Conservation (phyloP, 2,329 filamentous ascomycete genomes). For the Bipolaris gigantea region DNA sequence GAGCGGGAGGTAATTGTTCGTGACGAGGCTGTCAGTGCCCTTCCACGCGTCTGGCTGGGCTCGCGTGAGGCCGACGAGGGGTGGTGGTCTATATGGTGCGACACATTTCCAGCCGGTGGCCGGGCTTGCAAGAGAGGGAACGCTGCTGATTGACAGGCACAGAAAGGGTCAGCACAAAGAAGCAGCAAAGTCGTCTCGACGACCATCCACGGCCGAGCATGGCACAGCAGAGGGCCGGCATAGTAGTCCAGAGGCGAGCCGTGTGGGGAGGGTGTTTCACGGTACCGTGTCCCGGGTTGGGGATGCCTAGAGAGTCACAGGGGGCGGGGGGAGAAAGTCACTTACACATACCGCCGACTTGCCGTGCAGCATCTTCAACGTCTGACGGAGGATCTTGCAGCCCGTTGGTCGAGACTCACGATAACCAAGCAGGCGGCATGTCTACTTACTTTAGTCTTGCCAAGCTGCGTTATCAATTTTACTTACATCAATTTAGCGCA, state of each 20-base stretch:
- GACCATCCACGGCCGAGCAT: constrained; percentile 28
- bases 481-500: too few species aligned
- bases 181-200: constrained; percentile 13
- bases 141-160: constrained; percentile 37
- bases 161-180: constrained; percentile 37
- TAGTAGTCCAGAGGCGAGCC: constrained; percentile 18
- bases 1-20: constrained; percentile 50
- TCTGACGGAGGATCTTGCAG: constrained; percentile 22
- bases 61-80: constrained; percentile 45
- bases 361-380: constrained; percentile 40
- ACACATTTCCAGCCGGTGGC: constrained; percentile 43
- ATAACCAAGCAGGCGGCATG: too few species aligned
- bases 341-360: constrained; percentile 46
- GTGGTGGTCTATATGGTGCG: constrained; percentile 42
- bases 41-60: constrained; percentile 49
- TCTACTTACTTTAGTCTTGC: too few species aligned
- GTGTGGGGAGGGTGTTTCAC: constrained; percentile 22
- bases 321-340: constrained; percentile 11
- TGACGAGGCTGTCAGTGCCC: constrained; percentile 49
- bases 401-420: constrained; percentile 20
- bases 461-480: too few species aligned
- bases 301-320: constrained; percentile 5
- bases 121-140: constrained; percentile 46
- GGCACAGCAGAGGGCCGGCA: constrained; percentile 18
- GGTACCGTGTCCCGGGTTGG: constrained; percentile 20